Percentiles rank a stretch among this genome's conserved stretches.
These are phyloP conservation scores for Chaetomium sp. DNA, from an alignment of 2,329 filamentous ascomycete species.

Conservation along the genomic window DNA sequence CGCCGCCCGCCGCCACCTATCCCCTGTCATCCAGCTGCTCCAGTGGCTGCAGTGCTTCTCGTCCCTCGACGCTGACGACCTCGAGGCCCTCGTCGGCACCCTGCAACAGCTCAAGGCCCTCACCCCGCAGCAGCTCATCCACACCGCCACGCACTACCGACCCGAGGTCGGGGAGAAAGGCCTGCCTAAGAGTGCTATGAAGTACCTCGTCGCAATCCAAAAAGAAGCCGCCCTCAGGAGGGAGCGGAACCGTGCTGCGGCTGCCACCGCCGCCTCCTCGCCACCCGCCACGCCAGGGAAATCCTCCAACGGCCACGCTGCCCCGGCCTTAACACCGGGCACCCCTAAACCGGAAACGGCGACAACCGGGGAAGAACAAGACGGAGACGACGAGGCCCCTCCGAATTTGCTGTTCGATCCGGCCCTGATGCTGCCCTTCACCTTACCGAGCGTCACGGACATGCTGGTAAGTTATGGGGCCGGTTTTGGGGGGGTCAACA, in stretches of 20 bases:
- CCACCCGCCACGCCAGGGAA: conserved; percentile 50
- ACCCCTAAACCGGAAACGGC: conserved; percentile 21
- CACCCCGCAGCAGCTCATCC: conserved; percentile 84
- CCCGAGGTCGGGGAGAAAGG: conserved; percentile 94
- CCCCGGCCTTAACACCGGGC: conserved; percentile 44
- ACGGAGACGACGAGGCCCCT: conserved; percentile 69
- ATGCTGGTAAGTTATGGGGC: conserved; percentile 96
- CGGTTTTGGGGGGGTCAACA: conserved; percentile 89
- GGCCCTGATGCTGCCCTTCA: conserved; percentile 89
- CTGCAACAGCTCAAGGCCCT: conserved; percentile 85
- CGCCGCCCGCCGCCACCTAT: conserved; percentile 78
- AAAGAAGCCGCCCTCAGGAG: conserved; percentile 68
- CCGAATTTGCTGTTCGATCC: conserved; percentile 82
- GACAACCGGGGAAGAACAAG: conserved; percentile 42
- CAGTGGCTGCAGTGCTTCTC: conserved; percentile 99
- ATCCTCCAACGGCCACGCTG: conserved; percentile 41
- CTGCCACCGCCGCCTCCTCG: conserved; percentile 47
- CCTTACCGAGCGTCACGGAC: conserved; percentile 92
- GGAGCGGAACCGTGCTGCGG: conserved; percentile 53
- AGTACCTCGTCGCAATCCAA: conserved; percentile 80
- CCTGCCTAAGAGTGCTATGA: conserved; percentile 82
- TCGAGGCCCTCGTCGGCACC: conserved; percentile 85
- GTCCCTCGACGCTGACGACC: conserved; percentile 79
- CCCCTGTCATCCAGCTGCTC: conserved; percentile 87
- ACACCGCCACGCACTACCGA: conserved; percentile 89